These are phyloP conservation scores for Sordaria brevicollis DNA, from an alignment of 495 filamentous ascomycete genomes.

Conservation along the genomic window DNA sequence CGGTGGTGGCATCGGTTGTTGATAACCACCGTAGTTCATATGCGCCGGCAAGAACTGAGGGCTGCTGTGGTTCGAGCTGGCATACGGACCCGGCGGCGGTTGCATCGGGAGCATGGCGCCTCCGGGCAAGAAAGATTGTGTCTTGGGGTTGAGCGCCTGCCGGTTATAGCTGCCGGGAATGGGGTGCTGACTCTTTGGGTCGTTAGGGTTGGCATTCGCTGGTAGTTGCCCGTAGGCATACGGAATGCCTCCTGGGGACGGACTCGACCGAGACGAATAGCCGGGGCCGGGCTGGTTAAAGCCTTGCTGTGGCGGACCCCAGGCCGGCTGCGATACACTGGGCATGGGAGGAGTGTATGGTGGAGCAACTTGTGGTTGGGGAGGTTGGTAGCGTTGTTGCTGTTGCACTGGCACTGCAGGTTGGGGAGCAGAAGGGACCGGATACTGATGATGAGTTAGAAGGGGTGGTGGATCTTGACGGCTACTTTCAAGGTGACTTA, in stretches of 20 bases:
- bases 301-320: conserved; percentile 2
- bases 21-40: conserved; percentile 31
- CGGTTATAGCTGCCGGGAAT: conserved; percentile 74
- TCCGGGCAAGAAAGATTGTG: conserved; percentile 74
- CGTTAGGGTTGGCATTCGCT: conserved; percentile 52
- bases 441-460: conserved; percentile 19
- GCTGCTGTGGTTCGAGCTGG: conserved; percentile 32
- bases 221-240: conserved; percentile 75
- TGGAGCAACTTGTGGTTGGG: conserved; percentile 27
- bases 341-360: conserved; percentile 34
- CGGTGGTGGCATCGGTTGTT: conserved; percentile 29
- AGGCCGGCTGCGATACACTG: conserved; percentile 10
- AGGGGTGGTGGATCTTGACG: not conserved
- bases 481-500: conserved; percentile 14
- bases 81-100: conserved; percentile 20
- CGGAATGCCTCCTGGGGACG: conserved; percentile 33
- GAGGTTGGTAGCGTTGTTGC: conserved; percentile 22
- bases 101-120: conserved; percentile 36
- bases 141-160: conserved; percentile 86
- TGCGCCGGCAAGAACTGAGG: conserved; percentile 36
- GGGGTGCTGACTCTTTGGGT: conserved; percentile 60
- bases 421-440: conserved; percentile 16
- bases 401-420: conserved; percentile 17
- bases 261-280: conserved; percentile 23
- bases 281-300: conserved; percentile 21